These are phyloP conservation scores for Eucalyptus decipiens DNA, from an alignment of 345 rosid genomes.

Conservation along the genomic window DNA sequence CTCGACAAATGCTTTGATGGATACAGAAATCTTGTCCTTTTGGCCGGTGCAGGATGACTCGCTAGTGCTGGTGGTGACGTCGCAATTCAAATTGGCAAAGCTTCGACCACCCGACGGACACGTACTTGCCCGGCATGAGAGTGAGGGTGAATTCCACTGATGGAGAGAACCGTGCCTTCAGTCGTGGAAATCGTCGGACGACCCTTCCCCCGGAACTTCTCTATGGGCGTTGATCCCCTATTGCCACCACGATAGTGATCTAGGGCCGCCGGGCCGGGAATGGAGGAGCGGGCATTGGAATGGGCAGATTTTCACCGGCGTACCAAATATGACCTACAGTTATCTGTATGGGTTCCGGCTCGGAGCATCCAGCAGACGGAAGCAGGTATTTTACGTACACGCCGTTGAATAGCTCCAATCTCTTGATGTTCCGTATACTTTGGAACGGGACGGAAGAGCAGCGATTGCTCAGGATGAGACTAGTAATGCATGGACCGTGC, in stretches of 20 bases:
- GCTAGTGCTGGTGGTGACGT: not conserved
- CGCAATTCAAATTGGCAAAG: conserved; percentile 39
- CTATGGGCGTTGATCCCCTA: conserved; percentile 44
- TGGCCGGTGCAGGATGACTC: not conserved
- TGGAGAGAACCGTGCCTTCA: conserved; percentile 31
- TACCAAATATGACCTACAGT: conserved; percentile 39
- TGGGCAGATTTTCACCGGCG: conserved; percentile 40
- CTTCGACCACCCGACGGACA: conserved; percentile 49
- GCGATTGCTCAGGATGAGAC: conserved; percentile 31
- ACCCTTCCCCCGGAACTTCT: conserved; percentile 52
- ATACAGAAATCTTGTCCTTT: conserved; percentile 18
- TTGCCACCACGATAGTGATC: conserved; percentile 64
- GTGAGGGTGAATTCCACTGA: conserved; percentile 17
- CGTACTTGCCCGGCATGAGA: conserved; percentile 53
- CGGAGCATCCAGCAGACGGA: conserved; percentile 23
- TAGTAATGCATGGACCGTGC: conserved; percentile 28
- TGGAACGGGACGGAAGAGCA: conserved; percentile 59
- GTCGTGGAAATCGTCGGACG: conserved; percentile 52
- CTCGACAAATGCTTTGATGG: conserved; percentile 9
- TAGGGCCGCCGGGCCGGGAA: conserved; percentile 35
- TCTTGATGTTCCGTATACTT: conserved; percentile 40
- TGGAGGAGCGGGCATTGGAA: conserved; percentile 96
- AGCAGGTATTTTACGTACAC: conserved; percentile 40
- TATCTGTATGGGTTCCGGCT: conserved; percentile 51
- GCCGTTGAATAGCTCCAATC: conserved; percentile 12